phyloP scores from a whole-genome alignment of 768 basidiomycete species.

The Kwoniella sp. region DNA sequence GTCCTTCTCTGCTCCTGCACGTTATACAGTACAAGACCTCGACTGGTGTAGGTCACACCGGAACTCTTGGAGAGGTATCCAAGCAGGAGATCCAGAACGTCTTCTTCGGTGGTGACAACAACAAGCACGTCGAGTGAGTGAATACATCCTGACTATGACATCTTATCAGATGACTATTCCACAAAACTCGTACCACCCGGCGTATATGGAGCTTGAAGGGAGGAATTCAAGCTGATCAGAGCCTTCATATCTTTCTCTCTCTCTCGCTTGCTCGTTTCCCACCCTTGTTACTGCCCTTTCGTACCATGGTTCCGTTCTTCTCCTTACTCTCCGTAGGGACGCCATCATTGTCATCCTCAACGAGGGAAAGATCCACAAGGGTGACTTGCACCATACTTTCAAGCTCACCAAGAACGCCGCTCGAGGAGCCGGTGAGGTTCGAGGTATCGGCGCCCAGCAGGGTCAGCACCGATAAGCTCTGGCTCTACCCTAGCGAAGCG shows the following conservation, averaged over 20 bases:
- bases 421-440: conserved; percentile 34
- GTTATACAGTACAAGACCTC: conserved; percentile 38
- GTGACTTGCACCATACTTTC: conserved; percentile 28
- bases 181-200: no score
- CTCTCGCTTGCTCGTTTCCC: no score
- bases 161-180: background rate
- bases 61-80: conserved; percentile 45
- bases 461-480: conserved; percentile 33
- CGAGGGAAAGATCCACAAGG: conserved; percentile 40
- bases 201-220: no score
- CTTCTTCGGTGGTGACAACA: conserved; percentile 50
- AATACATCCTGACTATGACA: background rate
- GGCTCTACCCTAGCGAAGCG: no score
- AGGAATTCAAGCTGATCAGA: no score
- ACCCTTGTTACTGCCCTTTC: no score
- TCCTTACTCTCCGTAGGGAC: conserved; percentile 28
- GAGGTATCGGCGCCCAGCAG: conserved; percentile 24
- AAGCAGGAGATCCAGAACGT: conserved; percentile 49
- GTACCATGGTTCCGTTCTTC: background rate
- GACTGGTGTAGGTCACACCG: conserved; percentile 49
- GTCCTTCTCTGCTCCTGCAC: background rate
- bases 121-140: conserved; percentile 51
- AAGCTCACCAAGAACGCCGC: conserved; percentile 43
- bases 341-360: conserved; percentile 47
- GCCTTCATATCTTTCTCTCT: no score